Percentiles rank a stretch among this genome's conserved stretches.
These are phyloP conservation scores for Hippophae rhamnoides DNA, from an alignment of 306 rosid species.

Conservation along the genomic window DNA sequence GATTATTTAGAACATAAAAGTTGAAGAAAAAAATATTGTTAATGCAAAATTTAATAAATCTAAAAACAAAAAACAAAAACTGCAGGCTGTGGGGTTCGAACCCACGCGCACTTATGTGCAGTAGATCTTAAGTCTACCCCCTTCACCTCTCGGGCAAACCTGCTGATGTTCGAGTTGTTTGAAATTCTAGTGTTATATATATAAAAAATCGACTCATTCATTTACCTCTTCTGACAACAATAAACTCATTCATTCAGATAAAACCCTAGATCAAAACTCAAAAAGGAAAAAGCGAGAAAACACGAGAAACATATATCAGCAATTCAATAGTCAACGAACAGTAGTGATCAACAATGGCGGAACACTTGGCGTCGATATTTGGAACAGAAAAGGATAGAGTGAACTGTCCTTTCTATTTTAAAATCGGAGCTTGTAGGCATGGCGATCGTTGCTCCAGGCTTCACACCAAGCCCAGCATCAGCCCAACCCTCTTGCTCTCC, in stretches of 20 bases:
- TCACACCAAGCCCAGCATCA: constrained; percentile 88
- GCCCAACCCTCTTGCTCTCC: constrained; percentile 92
- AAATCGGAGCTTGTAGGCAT: constrained; percentile 98
- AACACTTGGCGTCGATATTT: constrained; percentile 94
- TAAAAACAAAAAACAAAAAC: accelerated
- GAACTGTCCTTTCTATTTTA: constrained; percentile 95
- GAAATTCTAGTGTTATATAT: accelerated
- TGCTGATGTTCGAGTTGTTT: constrained; percentile 3
- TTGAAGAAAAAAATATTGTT: too few species aligned
- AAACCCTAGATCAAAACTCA: constrained; percentile 16
- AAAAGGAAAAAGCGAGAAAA: too few species aligned
- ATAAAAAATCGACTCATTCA: too few species aligned
- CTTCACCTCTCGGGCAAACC: constrained; percentile 95
- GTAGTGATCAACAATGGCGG: constrained; percentile 52
- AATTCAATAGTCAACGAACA: neutral
- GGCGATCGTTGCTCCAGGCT: constrained; percentile 97
- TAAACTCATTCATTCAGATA: neutral
- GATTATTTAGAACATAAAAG: too few species aligned
- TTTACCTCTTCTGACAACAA: accelerated
- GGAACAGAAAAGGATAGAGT: constrained; percentile 97
- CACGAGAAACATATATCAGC: neutral
- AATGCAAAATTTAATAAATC: too few species aligned
- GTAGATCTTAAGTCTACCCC: constrained; percentile 89
- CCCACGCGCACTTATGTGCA: constrained; percentile 86
- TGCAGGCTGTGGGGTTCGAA: constrained; percentile 99